Evolutionary conservation across 2,329 filamentous ascomycete genomes (phyloP).

Genomic region (Talaromyces sp.): DNA sequence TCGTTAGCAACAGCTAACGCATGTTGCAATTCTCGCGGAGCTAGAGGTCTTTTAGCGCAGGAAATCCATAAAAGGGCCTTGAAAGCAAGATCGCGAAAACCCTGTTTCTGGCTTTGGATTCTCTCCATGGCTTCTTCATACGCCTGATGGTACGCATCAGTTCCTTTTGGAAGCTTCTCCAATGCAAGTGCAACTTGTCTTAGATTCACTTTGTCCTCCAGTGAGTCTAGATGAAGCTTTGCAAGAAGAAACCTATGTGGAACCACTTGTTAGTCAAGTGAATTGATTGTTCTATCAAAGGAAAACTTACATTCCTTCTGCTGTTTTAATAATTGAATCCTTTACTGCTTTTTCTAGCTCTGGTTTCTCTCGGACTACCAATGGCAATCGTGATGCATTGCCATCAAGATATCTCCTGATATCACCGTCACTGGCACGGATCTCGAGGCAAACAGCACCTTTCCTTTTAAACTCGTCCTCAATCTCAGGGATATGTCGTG

Average conservation of each 20-base stretch:
- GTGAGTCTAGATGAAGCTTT: slow-evolving; percentile 18
- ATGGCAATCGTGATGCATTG: slow-evolving; percentile 16
- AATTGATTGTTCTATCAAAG: background rate
- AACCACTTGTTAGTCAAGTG: slow-evolving; percentile 8
- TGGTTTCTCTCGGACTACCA: slow-evolving; percentile 9
- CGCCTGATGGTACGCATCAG: slow-evolving; percentile 29
- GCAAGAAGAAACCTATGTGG: slow-evolving; percentile 23
- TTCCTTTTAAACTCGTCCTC: slow-evolving; percentile 14
- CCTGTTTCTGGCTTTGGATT: slow-evolving; percentile 35
- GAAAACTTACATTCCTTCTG: background rate
- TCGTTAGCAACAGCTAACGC: background rate
- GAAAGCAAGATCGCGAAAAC: slow-evolving; percentile 31
- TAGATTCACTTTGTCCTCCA: slow-evolving; percentile 12
- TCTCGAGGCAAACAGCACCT: slow-evolving; percentile 19
- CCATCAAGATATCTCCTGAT: slow-evolving; percentile 25
- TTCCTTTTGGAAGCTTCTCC: slow-evolving; percentile 23
- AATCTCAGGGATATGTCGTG: slow-evolving; percentile 24
- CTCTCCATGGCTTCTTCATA: slow-evolving; percentile 42
- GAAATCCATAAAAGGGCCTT: slow-evolving; percentile 39
- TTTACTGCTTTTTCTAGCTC: background rate
- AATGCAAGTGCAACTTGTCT: slow-evolving; percentile 32
- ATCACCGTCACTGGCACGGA: slow-evolving; percentile 30
- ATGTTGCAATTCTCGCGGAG: slow-evolving; percentile 30
- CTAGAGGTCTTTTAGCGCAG: slow-evolving; percentile 31
- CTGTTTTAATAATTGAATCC: background rate